Evolutionary conservation across 176 grass and related monocot species (phyloP), one percentile per base, ranked within the genome.

Genomic region (Carex kokanica): DNA sequence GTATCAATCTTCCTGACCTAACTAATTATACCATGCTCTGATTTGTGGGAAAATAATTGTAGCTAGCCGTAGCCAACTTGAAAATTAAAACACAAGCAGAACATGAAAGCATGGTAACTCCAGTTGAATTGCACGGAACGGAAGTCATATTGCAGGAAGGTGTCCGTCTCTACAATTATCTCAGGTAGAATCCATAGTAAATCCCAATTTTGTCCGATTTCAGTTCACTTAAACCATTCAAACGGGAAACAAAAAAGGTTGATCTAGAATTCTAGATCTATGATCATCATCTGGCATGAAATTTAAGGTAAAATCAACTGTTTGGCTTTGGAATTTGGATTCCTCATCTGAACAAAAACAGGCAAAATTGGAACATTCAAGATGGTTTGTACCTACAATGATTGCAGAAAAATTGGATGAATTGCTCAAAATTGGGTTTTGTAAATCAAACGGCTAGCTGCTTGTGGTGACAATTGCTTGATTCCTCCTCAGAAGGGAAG

Each of bases 371-470:
- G 29, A 34, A 15, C 18, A 57, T 51, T 38, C 7, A 41, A 80
- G 56, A 73, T 16, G 43, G 45, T 72, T 25, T 74, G 15, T 82
- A 75, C 8, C 63, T 79, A 81, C 88, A 70, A 78, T 81, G 51
- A 8, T 56, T 32, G 20, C 47, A 49, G 54, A 21, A 63, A 84
- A 83, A 80, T 84, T 15, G 66, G 63, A 59, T 47, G 41, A 45
- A 21, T 71, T 47, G 18, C 18, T 8, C 16, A n/a, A 45, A 60
- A 79, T 45, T 57, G 53, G 61, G 47, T 24, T 23, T 68, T 78
- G 17, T 20, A 62, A 34, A 74, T 97, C 94, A 92, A 45, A 94
- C 94, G 20, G 86, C 89, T 66, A 97, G 88, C 85, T 91, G 91
- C 56, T 83, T 85, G 57, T 96, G 83, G 52, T 68, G 85, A 74